Conservation (phyloP, 2,329 filamentous ascomycete genomes). For the Diaporthe sp. region DNA sequence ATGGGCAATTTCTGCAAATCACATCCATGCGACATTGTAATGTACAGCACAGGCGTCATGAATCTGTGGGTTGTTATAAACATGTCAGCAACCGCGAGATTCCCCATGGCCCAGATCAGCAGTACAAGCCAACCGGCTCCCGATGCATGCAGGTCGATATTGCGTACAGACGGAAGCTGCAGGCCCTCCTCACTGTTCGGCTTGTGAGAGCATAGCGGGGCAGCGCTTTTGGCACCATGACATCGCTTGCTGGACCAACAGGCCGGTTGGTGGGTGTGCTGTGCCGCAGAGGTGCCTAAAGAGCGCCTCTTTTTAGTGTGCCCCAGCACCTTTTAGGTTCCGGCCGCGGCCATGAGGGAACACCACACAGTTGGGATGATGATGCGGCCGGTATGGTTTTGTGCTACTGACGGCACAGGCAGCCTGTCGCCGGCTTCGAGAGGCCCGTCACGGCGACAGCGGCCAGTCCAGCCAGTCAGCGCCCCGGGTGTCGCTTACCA, state of each 20-base stretch:
- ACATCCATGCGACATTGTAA: conserved; percentile 22
- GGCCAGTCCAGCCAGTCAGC: conserved; percentile 9
- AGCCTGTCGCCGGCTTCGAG: conserved; percentile 14
- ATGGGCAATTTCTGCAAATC: conserved; percentile 31
- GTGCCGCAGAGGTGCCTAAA: conserved; percentile 37
- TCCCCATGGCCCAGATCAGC: conserved; percentile 8
- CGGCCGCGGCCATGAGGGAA: not conserved
- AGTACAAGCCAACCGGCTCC: conserved; percentile 27
- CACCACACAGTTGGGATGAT: conserved; percentile 25
- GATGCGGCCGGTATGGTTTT: conserved; percentile 33
- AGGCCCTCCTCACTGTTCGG: not conserved
- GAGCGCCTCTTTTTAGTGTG: conserved; percentile 10
- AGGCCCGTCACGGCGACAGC: conserved; percentile 14
- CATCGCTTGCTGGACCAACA: conserved; percentile 37
- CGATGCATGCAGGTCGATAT: conserved; percentile 38
- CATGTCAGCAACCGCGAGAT: not conserved
- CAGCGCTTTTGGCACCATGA: conserved; percentile 31
- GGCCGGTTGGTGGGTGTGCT: conserved; percentile 34
- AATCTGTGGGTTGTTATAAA: not conserved
- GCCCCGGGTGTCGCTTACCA: conserved; percentile 32
- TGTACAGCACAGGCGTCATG: conserved; percentile 9
- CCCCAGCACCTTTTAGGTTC: conserved; percentile 21
- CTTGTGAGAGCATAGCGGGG: conserved; percentile 28
- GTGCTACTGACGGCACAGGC: conserved; percentile 23
- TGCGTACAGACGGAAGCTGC: conserved; percentile 20